phyloP scores from a whole-genome alignment of 2,329 filamentous ascomycete species.

The Zalaria sp. region DNA sequence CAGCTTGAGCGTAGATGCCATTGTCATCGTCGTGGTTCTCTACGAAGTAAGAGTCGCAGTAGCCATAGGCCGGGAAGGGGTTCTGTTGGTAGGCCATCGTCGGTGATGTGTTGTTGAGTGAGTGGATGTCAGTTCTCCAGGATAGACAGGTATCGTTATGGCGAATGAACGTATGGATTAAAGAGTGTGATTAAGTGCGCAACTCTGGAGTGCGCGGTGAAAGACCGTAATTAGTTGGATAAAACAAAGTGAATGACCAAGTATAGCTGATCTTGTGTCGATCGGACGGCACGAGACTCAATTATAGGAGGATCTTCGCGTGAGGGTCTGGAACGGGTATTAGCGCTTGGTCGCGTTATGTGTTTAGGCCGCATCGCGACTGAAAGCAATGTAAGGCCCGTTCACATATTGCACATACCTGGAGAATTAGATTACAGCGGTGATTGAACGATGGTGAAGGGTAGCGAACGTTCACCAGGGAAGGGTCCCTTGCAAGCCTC shows the following conservation, averaged over 20 bases:
- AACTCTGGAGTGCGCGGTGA: slow-evolving; percentile 11
- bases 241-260: slow-evolving; percentile 26
- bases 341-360: slow-evolving; percentile 11
- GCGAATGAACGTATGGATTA: slow-evolving; percentile 12
- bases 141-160: slow-evolving; percentile 22
- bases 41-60: slow-evolving; percentile 56
- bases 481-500: slow-evolving; percentile 7
- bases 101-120: slow-evolving; percentile 21
- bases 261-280: slow-evolving; percentile 13
- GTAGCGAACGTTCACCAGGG: background rate
- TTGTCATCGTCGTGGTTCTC: slow-evolving; percentile 45
- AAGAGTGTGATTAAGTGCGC: slow-evolving; percentile 18
- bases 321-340: slow-evolving; percentile 20
- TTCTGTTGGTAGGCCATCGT: slow-evolving; percentile 43
- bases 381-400: slow-evolving; percentile 3
- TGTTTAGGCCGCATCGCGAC: slow-evolving; percentile 1
- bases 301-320: slow-evolving; percentile 18
- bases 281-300: slow-evolving; percentile 6
- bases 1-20: slow-evolving; percentile 37
- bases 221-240: slow-evolving; percentile 46
- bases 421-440: slow-evolving; percentile 33
- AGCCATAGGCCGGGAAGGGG: slow-evolving; percentile 40
- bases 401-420: slow-evolving; percentile 26
- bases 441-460: slow-evolving; percentile 15
- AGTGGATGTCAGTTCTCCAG: slow-evolving; percentile 34